Conservation (phyloP, 768 basidiomycete species). For the Nidularia sp. region DNA sequence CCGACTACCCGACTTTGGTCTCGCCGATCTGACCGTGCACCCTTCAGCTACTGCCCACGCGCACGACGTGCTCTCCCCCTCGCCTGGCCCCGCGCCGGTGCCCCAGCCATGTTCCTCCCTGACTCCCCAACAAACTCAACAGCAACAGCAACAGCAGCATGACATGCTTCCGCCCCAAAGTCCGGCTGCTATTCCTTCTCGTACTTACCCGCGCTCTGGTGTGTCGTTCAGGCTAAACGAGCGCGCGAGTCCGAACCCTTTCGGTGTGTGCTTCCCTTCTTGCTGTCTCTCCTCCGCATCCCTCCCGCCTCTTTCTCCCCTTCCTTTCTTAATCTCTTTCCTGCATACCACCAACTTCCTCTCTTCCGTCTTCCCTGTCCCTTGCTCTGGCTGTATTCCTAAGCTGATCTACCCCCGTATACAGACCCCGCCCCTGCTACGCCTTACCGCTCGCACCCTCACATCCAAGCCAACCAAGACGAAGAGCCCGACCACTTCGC, state of each 20-base stretch:
- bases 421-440: too few species aligned
- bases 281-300: too few species aligned
- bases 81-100: background rate
- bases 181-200: background rate
- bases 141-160: background rate
- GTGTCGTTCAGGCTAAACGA: background rate
- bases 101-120: background rate
- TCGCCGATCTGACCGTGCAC: background rate
- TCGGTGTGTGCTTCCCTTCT: too few species aligned
- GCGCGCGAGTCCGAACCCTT: background rate
- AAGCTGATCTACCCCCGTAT: too few species aligned
- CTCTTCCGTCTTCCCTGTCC: too few species aligned
- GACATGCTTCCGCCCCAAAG: background rate
- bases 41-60: background rate
- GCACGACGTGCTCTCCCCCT: background rate
- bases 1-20: background rate
- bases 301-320: too few species aligned
- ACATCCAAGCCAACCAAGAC: too few species aligned
- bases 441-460: too few species aligned
- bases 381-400: too few species aligned
- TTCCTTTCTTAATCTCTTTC: too few species aligned
- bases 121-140: background rate
- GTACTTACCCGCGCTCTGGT: background rate
- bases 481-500: too few species aligned
- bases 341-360: too few species aligned